phyloP scores from a whole-genome alignment of 495 filamentous ascomycete species.

The Lineolata rhizophorae region DNA sequence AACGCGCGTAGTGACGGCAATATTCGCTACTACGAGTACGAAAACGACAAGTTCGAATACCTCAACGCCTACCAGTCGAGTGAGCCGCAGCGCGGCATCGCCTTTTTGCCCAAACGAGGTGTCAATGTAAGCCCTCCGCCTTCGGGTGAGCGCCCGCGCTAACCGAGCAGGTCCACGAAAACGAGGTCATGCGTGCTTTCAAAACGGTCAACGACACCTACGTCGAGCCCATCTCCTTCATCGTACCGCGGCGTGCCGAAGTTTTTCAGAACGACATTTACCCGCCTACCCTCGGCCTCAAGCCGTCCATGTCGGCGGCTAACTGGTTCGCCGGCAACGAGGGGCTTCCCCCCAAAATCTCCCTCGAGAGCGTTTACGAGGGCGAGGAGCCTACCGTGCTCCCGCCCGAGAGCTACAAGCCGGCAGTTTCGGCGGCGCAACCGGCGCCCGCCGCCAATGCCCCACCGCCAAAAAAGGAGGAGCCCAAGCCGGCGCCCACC shows the following conservation, averaged over 20 bases:
- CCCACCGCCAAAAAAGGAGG: constrained; percentile 29
- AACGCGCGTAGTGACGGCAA: constrained; percentile 60
- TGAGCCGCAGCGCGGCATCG: constrained; percentile 85
- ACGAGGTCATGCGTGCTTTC: constrained; percentile 86
- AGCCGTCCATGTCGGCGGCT: constrained; percentile 52
- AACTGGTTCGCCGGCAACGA: constrained; percentile 81
- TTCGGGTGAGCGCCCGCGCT: constrained; percentile 8
- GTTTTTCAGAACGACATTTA: constrained; percentile 96
- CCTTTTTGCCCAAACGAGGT: constrained; percentile 86
- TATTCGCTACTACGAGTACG: constrained; percentile 93
- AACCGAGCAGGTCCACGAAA: constrained; percentile 50
- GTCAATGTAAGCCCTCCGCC: constrained; percentile 40
- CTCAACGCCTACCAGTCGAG: constrained; percentile 86
- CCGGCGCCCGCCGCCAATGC: constrained; percentile 28
- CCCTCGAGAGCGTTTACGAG: constrained; percentile 78
- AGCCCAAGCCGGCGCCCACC: constrained; percentile 23
- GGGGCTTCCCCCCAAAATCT: constrained; percentile 69
- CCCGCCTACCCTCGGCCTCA: constrained; percentile 55
- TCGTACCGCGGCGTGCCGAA: constrained; percentile 86
- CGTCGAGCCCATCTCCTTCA: constrained; percentile 93
- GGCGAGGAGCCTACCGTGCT: constrained; percentile 57
- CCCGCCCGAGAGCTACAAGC: constrained; percentile 39
- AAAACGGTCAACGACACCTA: constrained; percentile 90
- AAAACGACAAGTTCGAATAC: constrained; percentile 94
- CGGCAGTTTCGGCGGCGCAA: constrained; percentile 21